Conservation (phyloP, 805 yeast species). For the Wickerhamomyces subpelliculosus region DNA sequence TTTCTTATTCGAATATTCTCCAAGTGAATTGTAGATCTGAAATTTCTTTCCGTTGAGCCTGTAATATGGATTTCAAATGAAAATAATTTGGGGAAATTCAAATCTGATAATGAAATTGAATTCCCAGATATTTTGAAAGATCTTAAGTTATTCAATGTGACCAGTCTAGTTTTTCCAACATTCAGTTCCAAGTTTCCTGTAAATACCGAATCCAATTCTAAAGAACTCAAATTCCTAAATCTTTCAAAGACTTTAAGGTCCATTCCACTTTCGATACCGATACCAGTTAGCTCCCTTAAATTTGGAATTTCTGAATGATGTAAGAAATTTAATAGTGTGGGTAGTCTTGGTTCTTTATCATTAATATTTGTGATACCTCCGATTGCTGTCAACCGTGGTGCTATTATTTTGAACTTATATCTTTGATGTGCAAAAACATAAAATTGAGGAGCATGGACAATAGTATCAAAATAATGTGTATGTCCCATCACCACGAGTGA, state of each 20-base stretch:
- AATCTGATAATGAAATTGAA: slow-evolving; percentile 8
- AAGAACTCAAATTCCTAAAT: slow-evolving; percentile 7
- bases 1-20: slow-evolving; percentile 5
- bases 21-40: slow-evolving; percentile 9
- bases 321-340: slow-evolving; percentile 14
- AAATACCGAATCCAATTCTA: slow-evolving; percentile 16
- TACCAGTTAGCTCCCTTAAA: slow-evolving; percentile 8
- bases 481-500: slow-evolving; percentile 10
- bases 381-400: slow-evolving; percentile 6
- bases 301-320: slow-evolving; percentile 14
- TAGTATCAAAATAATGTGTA: slow-evolving; percentile 12
- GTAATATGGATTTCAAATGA: slow-evolving; percentile 8
- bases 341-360: slow-evolving; percentile 15
- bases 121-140: slow-evolving; percentile 14
- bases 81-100: neutral
- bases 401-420: slow-evolving; percentile 13
- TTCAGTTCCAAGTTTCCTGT: slow-evolving; percentile 8
- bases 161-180: neutral
- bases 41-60: slow-evolving; percentile 14
- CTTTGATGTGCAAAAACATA: slow-evolving; percentile 9
- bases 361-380: slow-evolving; percentile 14
- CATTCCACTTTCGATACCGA: slow-evolving; percentile 18
- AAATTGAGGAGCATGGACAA: slow-evolving; percentile 9
- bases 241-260: slow-evolving; percentile 13
- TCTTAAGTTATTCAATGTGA: slow-evolving; percentile 5